phyloP scores from a whole-genome alignment of 768 basidiomycete genomes.

The Paxillus rubicundulus region DNA sequence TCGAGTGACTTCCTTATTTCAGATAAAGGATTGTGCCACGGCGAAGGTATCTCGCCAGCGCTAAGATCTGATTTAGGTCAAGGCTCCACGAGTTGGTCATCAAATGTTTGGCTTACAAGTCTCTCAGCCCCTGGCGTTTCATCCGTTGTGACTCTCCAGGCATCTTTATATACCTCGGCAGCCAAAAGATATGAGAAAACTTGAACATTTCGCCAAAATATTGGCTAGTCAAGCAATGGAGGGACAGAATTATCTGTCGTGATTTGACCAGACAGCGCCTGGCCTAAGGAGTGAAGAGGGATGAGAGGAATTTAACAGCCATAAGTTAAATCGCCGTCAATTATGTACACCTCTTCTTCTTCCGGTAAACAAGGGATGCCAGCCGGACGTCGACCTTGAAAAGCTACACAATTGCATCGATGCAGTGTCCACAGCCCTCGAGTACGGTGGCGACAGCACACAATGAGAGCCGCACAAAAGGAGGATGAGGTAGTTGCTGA shows the following conservation, averaged over 20 bases:
- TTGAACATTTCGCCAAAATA: conserved; percentile 34
- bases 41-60: conserved; percentile 27
- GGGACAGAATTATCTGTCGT: background rate
- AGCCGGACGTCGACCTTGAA: background rate
- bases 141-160: conserved; percentile 38
- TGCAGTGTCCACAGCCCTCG: background rate
- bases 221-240: background rate
- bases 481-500: background rate
- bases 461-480: conserved; percentile 1
- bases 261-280: background rate
- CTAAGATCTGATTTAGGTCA: conserved; percentile 1
- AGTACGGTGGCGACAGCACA: background rate
- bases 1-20: conserved; percentile 34
- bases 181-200: conserved; percentile 52
- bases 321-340: background rate
- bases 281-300: background rate
- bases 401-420: background rate
- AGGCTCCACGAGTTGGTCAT: background rate
- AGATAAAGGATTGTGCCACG: conserved; percentile 28
- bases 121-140: conserved; percentile 24
- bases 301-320: background rate
- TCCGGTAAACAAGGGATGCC: conserved; percentile 14
- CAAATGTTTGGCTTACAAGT: conserved; percentile 20
- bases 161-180: conserved; percentile 50
- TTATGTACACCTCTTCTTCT: conserved; percentile 7